Conservation (phyloP, 2,329 filamentous ascomycete genomes). For the Cercospora zeina region DNA sequence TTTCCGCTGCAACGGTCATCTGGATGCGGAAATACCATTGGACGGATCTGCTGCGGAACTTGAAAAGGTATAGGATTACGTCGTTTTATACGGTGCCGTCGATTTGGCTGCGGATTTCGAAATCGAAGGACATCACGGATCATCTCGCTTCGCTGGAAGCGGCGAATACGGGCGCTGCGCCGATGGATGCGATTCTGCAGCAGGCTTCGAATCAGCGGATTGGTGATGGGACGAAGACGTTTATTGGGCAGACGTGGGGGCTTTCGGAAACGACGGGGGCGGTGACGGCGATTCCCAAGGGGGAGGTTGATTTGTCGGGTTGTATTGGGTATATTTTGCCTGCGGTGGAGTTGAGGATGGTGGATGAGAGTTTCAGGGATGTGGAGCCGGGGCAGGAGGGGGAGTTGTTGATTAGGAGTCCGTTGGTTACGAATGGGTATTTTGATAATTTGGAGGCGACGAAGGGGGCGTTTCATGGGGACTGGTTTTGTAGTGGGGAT, state of each 20-base stretch:
- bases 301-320: conserved; percentile 39
- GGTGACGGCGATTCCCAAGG: conserved; percentile 42
- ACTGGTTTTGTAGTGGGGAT: conserved; percentile 87
- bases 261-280: conserved; percentile 41
- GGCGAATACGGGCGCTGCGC: conserved; percentile 45
- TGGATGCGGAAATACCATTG: conserved; percentile 47
- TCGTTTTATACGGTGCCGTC: conserved; percentile 46
- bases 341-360: conserved; percentile 44
- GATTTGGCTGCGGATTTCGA: conserved; percentile 44
- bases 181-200: conserved; percentile 43
- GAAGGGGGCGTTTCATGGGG: conserved; percentile 69
- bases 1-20: conserved; percentile 40
- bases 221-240: conserved; percentile 29
- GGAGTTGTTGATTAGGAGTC: conserved; percentile 29
- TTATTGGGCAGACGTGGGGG: conserved; percentile 45
- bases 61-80: conserved; percentile 43
- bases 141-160: conserved; percentile 41
- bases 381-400: conserved; percentile 42
- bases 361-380: conserved; percentile 48
- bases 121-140: conserved; percentile 39
- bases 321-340: conserved; percentile 42
- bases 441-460: conserved; percentile 71
- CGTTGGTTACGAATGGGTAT: conserved; percentile 63
- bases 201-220: conserved; percentile 43
- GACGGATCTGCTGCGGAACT: conserved; percentile 39